Base-by-base conservation (phyloP, 345 rosid species). In the Capsella bursapastoris region DNA sequence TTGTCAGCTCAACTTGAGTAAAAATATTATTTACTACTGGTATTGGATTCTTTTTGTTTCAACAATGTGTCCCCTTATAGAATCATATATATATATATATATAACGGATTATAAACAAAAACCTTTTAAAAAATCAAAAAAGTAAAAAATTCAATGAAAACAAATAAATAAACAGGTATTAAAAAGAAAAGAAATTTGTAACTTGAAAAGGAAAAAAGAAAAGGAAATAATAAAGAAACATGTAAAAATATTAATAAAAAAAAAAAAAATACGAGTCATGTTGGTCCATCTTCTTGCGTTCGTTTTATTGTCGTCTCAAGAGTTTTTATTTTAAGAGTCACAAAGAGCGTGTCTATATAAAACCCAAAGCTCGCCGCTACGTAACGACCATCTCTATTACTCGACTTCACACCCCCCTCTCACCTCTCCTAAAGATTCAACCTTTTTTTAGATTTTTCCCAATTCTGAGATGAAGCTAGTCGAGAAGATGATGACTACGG, bases 331-430 rank as follows among this genome's bases (percentile, higher is more conserved):
- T 18, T 22, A 64, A 70, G 61, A 77, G 80, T 77, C 16, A 64
- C 35, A 48, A 77, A 5, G 12, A 4, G 74, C 37, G 71, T 71
- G 48, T 77, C 64, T 72, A 78, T 78, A 78, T 78, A 78, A 78
- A 66, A 41, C 44, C n/a, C 40, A 34, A 71, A 51, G 51, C 58
- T 78, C 81, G 69, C 77, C 73, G 73, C 51, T 72, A 78, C 81
- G 77, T 78, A 72, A 78, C 77, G 64, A 66, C 69, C 58, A 66
- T 77, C 72, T 65, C 68, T 48, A 56, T 38, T 52, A 62, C 70
- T 67, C 29, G 12, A 15, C 41, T 8, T 5, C 68, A 32, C 38
- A 35, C 28, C 68, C 38, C 68, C 3, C 43, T 5, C 68, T 41
- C 38, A 35, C 28, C 68, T 38, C 68, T 2, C 43, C 59, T 1